phyloP scores from a whole-genome alignment of 2,329 filamentous ascomycete species.

The Cladosporium halotolerans region DNA sequence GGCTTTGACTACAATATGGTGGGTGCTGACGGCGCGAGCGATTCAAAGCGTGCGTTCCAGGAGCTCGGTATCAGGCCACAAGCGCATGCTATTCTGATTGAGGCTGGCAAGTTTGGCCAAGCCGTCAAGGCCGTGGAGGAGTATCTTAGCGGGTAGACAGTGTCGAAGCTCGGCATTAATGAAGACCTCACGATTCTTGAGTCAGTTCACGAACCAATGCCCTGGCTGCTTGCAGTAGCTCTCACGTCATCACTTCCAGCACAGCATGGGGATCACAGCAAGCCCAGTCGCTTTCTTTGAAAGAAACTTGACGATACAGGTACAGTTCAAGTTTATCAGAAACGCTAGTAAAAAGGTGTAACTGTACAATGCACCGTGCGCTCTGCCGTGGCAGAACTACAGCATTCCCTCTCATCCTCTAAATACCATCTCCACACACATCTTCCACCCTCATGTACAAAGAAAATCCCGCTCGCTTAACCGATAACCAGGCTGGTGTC shows the following conservation, averaged over 20 bases:
- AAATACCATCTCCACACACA: background rate
- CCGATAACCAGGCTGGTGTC: slow-evolving; percentile 87
- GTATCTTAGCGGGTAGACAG: slow-evolving; percentile 50
- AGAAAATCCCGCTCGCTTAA: slow-evolving; percentile 45
- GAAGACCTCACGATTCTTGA: background rate
- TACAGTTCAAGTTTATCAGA: slow-evolving; percentile 12
- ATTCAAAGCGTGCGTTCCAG: slow-evolving; percentile 91
- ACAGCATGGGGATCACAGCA: too few relatives aligned
- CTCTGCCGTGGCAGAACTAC: slow-evolving; percentile 10
- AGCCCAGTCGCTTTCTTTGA: background rate
- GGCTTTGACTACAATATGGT: slow-evolving; percentile 75
- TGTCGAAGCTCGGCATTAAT: background rate
- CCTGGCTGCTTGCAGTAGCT: background rate
- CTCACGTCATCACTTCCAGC: too few relatives aligned
- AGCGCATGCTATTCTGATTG: slow-evolving; percentile 81
- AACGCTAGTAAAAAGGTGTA: slow-evolving; percentile 13
- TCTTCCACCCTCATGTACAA: slow-evolving; percentile 5
- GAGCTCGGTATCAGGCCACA: slow-evolving; percentile 81
- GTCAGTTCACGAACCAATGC: background rate
- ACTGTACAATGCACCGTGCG: slow-evolving; percentile 13
- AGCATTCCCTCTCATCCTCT: slow-evolving; percentile 5
- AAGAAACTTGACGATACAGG: slow-evolving; percentile 11
- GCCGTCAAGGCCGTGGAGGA: slow-evolving; percentile 71
- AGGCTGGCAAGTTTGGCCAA: slow-evolving; percentile 66
- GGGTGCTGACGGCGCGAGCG: slow-evolving; percentile 68